Evolutionary conservation across 179 eudicot species (phyloP).

Genomic region (Amaranthus tricolor): DNA sequence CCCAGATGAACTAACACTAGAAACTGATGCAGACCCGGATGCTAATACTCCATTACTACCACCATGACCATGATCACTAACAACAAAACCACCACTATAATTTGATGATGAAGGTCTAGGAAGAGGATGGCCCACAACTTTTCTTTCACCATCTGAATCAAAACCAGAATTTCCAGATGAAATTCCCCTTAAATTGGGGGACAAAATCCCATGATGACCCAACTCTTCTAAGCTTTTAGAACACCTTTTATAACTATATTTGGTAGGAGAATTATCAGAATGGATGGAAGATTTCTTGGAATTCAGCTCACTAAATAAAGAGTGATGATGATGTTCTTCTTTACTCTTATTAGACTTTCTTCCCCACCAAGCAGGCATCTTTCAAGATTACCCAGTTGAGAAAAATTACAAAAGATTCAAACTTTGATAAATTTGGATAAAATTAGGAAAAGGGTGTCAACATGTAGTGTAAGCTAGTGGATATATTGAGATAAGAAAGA

Average conservation of each 20-base stretch:
- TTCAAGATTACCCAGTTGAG: not conserved
- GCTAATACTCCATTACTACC: constrained; percentile 17
- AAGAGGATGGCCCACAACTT: constrained; percentile 50
- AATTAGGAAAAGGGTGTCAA: not conserved
- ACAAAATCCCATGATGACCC: constrained; percentile 17
- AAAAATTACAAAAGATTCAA: not conserved
- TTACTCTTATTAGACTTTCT: constrained; percentile 34
- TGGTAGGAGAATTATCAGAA: not conserved
- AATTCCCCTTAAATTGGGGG: constrained; percentile 20
- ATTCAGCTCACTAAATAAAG: constrained; percentile 16
- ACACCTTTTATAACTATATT: constrained; percentile 7
- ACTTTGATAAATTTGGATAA: not conserved
- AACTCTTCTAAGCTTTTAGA: constrained; percentile 28
- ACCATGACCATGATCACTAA: constrained; percentile 21
- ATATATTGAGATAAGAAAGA: constrained; percentile 1
- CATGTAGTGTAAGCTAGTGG: not conserved
- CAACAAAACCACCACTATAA: constrained; percentile 13
- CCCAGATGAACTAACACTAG: constrained; percentile 82
- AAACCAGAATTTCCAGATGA: constrained; percentile 16
- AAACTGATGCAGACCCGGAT: constrained; percentile 63
- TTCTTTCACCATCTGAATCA: constrained; percentile 44
- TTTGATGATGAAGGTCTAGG: constrained; percentile 49
- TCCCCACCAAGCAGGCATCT: constrained; percentile 41
- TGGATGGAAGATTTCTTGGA: not conserved
- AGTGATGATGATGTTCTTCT: constrained; percentile 14